Conservation (phyloP, 805 yeast genomes). For the Wickerhamiella lipophila region DNA sequence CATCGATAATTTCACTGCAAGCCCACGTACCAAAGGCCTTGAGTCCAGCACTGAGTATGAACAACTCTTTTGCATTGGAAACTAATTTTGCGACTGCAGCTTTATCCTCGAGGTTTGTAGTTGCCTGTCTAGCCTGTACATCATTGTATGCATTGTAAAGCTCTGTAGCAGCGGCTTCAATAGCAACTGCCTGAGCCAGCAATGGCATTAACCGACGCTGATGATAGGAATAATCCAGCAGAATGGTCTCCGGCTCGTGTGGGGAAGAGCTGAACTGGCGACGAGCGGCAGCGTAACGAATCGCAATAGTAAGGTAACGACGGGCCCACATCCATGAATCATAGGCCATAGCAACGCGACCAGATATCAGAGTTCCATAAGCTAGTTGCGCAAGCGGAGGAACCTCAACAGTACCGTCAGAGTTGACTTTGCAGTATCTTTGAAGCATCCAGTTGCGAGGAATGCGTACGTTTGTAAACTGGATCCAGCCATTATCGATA, state of each 20-base stretch:
- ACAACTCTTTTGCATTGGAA: constrained; percentile 51
- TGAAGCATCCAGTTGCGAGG: constrained; percentile 68
- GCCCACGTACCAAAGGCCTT: constrained; percentile 79
- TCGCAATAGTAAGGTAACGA: constrained; percentile 60
- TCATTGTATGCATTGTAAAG: constrained; percentile 39
- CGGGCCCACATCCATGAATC: constrained; percentile 70
- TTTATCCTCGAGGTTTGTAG: constrained; percentile 30
- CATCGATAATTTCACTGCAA: constrained; percentile 59
- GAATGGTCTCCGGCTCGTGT: constrained; percentile 40
- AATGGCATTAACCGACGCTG: constrained; percentile 73
- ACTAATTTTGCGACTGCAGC: constrained; percentile 39
- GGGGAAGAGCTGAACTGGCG: constrained; percentile 51
- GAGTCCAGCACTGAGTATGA: constrained; percentile 66
- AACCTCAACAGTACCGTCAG: constrained; percentile 48
- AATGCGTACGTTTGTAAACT: constrained; percentile 60
- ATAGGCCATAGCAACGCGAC: constrained; percentile 73
- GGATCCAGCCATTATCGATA: constrained; percentile 88
- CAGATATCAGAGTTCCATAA: constrained; percentile 66
- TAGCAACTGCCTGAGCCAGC: constrained; percentile 57
- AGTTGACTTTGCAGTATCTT: constrained; percentile 53
- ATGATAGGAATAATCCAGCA: constrained; percentile 73
- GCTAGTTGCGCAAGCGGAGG: constrained; percentile 76
- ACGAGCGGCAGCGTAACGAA: constrained; percentile 72
- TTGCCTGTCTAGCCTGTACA: constrained; percentile 36
- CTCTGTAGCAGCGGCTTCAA: constrained; percentile 53